Evolutionary conservation across 164 flowering plant species (phyloP).

Genomic region (Piper betle): DNA sequence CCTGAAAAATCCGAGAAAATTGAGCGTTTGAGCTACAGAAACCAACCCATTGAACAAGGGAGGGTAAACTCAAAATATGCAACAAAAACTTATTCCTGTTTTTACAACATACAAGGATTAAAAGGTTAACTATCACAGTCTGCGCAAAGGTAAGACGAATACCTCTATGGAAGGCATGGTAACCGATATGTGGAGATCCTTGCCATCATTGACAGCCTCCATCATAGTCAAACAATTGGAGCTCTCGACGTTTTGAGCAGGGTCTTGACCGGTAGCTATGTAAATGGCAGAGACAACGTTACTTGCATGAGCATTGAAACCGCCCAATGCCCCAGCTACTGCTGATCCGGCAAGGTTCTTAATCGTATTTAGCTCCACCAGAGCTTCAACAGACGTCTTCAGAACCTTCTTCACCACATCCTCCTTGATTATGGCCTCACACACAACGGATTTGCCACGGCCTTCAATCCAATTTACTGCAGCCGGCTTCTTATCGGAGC

Average conservation of each 20-base stretch:
- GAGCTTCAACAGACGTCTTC: slow-evolving; percentile 58
- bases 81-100: background rate
- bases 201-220: slow-evolving; percentile 73
- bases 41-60: background rate
- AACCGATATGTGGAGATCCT: slow-evolving; percentile 69
- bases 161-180: slow-evolving; percentile 92
- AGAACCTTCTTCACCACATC: slow-evolving; percentile 66
- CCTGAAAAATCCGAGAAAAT: slow-evolving; percentile 20
- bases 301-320: slow-evolving; percentile 84
- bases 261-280: slow-evolving; percentile 88
- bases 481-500: slow-evolving; percentile 79
- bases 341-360: slow-evolving; percentile 85
- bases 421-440: slow-evolving; percentile 67
- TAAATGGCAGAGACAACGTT: slow-evolving; percentile 74
- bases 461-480: slow-evolving; percentile 92
- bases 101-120: no score
- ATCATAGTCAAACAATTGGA: slow-evolving; percentile 89
- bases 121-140: no score
- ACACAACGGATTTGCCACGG: slow-evolving; percentile 76
- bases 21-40: no score
- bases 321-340: slow-evolving; percentile 77
- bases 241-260: slow-evolving; percentile 85
- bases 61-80: no score
- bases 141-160: background rate
- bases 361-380: slow-evolving; percentile 86